Base-by-base conservation (phyloP, 164 flowering plant genomes). In the Vitis vinifera region DNA sequence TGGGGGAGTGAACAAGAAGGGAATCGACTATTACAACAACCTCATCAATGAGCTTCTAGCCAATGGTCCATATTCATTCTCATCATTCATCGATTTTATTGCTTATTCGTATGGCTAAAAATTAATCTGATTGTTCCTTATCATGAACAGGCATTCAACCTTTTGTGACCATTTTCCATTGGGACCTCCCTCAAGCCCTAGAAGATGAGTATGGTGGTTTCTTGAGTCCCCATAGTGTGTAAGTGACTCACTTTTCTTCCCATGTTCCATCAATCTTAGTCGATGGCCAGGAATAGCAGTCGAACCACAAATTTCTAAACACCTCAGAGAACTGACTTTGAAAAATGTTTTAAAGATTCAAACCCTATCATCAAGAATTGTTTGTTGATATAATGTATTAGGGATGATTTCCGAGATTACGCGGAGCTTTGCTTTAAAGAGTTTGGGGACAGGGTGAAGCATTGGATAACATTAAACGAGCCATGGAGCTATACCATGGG, bases 1-100 rank as follows among this genome's bases (percentile, higher is more conserved):
- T 44, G 71, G 69, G 47, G 74, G 80, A 3, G 60, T 73, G 37
- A 77, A 77, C 67, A 7, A 11, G 29, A 53, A 61, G 23, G 80
- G 80, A 10, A 51, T 77, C 16, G 7, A 65, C 29, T 76, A 63
- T 47, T 76, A 76, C 76, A 76, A 76, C 62, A 65, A 68, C 2
- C 67, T 77, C 55, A 73, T 73, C 71, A 62, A 73, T 53, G 71
- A 73, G 55, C 71, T 77, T 44, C 59, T 73, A 13, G 58, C 65
- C 9, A 68, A 76, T 11, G 79, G 79, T 71, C 2, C 9, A 13
- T 0, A 63, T 14, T 69, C 49, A 29, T 0, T 53, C 8, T 69
- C 13, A 53, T 1, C 55, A 5, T 65, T 23, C 48, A 7, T 10
- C 27, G 29, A 37, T 9, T 16, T 2, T n/a, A 58, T 60, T 29